A percentile compares a stretch with the other conserved stretches of the same genome.
phyloP scores from a whole-genome alignment of 768 basidiomycete genomes.

The Leccinum variicolor region DNA sequence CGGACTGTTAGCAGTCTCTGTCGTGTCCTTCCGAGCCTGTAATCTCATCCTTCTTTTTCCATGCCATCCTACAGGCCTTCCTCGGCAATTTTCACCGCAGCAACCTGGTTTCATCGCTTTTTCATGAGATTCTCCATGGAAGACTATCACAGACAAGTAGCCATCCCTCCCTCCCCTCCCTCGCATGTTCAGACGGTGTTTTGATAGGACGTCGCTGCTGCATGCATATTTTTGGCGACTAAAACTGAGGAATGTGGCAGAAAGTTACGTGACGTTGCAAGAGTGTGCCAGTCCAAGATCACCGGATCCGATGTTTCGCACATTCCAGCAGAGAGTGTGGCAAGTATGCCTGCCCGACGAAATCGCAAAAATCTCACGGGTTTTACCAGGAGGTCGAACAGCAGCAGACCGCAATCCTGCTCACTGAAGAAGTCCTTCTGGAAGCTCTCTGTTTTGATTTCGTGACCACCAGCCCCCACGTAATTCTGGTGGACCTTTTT shows the following conservation, averaged over 20 bases:
- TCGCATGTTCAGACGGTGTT: conserved; percentile 7
- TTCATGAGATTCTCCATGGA: conserved; percentile 86
- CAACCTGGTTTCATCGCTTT: conserved; percentile 89
- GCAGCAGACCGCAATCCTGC: conserved; percentile 63
- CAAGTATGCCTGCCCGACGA: conserved; percentile 29
- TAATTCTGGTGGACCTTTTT: conserved; percentile 70
- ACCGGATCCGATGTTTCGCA: conserved; percentile 50
- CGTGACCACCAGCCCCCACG: conserved; percentile 73
- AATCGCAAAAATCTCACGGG: background rate
- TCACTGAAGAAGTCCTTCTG: conserved; percentile 74
- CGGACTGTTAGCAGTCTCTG: conserved; percentile 54
- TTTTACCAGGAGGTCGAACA: conserved; percentile 66
- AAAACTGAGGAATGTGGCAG: conserved; percentile 89
- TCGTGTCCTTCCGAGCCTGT: conserved; percentile 4
- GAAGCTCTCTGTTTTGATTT: conserved; percentile 88
- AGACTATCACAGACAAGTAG: conserved; percentile 73
- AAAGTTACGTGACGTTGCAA: conserved; percentile 82
- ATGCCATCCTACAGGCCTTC: conserved; percentile 52
- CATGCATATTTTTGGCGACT: conserved; percentile 87
- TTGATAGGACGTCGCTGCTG: conserved; percentile 73
- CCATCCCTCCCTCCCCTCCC: conserved; percentile 4
- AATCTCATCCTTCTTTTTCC: conserved; percentile 10
- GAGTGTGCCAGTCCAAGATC: conserved; percentile 69
- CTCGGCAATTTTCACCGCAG: conserved; percentile 81
- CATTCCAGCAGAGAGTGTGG: conserved; percentile 64